Percentiles rank a stretch among this genome's conserved stretches.
Evolutionary conservation across 2,329 filamentous ascomycete species (phyloP).

Genomic region (Cladophialophora yegresii): DNA sequence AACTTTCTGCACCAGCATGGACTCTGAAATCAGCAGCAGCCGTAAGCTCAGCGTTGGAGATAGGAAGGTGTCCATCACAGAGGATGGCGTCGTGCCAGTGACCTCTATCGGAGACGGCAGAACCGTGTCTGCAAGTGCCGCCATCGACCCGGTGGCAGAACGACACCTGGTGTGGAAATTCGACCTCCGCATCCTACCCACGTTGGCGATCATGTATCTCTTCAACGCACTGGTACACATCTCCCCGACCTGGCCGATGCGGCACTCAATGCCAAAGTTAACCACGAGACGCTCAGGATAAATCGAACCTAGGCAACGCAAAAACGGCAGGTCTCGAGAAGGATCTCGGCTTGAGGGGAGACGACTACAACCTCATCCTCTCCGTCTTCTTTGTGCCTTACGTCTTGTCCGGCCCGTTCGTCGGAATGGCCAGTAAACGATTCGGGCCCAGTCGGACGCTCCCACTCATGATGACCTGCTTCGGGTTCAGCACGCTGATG

Average conservation of each 20-base stretch:
- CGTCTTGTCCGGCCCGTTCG: constrained; percentile 67
- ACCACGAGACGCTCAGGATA: constrained; percentile 41
- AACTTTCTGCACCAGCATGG: constrained; percentile 9
- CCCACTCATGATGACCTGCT: constrained; percentile 68
- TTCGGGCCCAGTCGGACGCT: constrained; percentile 65
- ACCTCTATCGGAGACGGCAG: constrained; percentile 5
- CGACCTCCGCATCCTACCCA: constrained; percentile 57
- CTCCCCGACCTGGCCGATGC: neutral
- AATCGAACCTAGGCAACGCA: constrained; percentile 59
- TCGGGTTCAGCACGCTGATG: constrained; percentile 66
- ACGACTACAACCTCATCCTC: constrained; percentile 70
- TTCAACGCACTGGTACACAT: constrained; percentile 40
- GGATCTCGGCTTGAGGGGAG: constrained; percentile 58
- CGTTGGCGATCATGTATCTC: constrained; percentile 62
- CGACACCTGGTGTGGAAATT: constrained; percentile 58
- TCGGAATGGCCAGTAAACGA: constrained; percentile 68
- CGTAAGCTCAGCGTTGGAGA: constrained; percentile 9
- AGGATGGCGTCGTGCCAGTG: constrained; percentile 17
- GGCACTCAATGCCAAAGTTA: neutral
- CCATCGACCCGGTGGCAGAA: constrained; percentile 51
- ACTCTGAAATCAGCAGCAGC: constrained; percentile 2
- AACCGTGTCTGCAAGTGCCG: constrained; percentile 24
- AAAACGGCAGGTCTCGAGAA: constrained; percentile 57
- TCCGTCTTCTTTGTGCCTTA: constrained; percentile 76
- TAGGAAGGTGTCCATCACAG: constrained; percentile 16